Base-by-base conservation (phyloP, 78 protist genomes). In the Dictyostelium firmibasis region DNA sequence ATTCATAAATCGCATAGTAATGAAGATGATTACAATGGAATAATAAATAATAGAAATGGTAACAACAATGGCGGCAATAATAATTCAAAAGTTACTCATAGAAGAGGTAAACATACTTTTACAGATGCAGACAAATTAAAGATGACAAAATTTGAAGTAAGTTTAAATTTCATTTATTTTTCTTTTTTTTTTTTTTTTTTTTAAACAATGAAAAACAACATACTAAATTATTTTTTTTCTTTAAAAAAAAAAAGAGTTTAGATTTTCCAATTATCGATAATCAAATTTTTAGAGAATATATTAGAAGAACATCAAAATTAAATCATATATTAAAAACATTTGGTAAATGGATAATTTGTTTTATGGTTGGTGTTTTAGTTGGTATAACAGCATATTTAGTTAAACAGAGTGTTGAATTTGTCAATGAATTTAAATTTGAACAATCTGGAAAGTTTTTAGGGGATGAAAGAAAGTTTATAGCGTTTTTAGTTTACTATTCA, bases 251-350 rank as follows among this genome's bases (percentile, higher is more conserved):
- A 33, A 23, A 81, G 91, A 82, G 91, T 62, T 64, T 95, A 25
- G 94, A 95, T 81, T 95, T 91, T 25, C 95, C 93, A 16, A 67
- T 89, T n/a, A 82, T 87, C 0, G 97, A 95, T 62, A 95, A 88
- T 83, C 86, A 81, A 78, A 31, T 95, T 5, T 88, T 35, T 57
- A 79, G 91, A 82, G 91, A 86, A 29, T 67, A 85, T 83, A 18
- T 38, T 25, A 91, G 86, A n/a, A 94, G 74, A 44, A 25, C 81
- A 33, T 13, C 84, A 47, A 79, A 44, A 84, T 64, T 77, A 36
- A 85, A 69, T 67, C 93, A 83, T 75, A 77, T 78, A 25, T 86
- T 86, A 69, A 88, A 86, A 64, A 78, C 88, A 89, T 72, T 81
- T 91, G 89, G 92, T 38, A 91, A 84, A 84, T 95, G 97, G 97